Percentiles rank a stretch among this genome's conserved stretches.
Evolutionary conservation across 371 early-diverging fungal species (phyloP).

Genomic region (Rhizomucor miehei): DNA sequence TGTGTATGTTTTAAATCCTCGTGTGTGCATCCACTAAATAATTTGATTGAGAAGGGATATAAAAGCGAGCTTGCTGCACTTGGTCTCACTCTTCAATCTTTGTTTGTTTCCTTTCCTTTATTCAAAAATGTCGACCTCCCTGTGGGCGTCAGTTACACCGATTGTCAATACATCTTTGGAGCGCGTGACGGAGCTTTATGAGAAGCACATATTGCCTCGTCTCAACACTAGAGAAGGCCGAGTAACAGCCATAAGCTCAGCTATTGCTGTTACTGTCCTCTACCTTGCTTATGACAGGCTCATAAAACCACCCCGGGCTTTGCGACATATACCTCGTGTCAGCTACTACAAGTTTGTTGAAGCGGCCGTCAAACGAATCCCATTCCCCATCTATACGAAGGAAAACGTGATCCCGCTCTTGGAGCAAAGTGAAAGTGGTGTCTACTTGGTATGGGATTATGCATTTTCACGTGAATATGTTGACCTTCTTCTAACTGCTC

Average conservation of each 20-base stretch:
- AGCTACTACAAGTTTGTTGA: background rate
- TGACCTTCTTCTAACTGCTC: background rate
- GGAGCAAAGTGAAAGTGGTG: background rate
- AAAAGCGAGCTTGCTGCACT: no score
- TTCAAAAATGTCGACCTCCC: background rate
- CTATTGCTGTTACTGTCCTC: background rate
- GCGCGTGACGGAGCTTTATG: background rate
- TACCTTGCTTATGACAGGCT: conserved; percentile 3
- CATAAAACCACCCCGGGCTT: background rate
- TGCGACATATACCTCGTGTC: conserved; percentile 5
- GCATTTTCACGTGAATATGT: background rate
- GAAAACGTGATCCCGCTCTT: background rate
- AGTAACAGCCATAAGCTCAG: conserved; percentile 1
- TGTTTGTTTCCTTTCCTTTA: background rate
- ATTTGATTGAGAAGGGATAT: no score
- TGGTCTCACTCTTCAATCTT: no score
- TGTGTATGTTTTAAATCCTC: no score
- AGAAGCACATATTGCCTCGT: background rate
- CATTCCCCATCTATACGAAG: background rate
- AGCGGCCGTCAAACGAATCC: background rate
- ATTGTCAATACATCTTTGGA: background rate
- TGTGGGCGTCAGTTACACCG: background rate
- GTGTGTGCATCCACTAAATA: no score
- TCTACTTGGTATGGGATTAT: background rate
- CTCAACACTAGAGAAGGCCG: background rate